These are phyloP conservation scores for Nigrograna mackinnonii DNA, from an alignment of 2,329 filamentous ascomycete genomes.

Conservation along the genomic window DNA sequence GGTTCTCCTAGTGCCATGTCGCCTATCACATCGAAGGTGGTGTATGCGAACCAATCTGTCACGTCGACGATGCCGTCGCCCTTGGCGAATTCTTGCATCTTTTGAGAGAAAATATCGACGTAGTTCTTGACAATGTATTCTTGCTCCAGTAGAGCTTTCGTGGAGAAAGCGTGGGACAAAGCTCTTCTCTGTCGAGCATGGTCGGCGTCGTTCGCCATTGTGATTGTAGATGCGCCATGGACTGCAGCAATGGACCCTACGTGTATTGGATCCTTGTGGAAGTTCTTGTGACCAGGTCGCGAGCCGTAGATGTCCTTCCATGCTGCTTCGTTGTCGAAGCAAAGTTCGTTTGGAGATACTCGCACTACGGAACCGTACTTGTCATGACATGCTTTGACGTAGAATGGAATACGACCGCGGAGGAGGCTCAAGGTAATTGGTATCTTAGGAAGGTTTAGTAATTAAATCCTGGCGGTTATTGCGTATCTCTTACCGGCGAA, in stretches of 20 bases:
- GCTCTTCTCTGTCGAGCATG: conserved; percentile 21
- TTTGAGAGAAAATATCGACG: conserved; percentile 36
- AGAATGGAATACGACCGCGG: conserved; percentile 16
- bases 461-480: too few relatives aligned
- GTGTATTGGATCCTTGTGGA: conserved; percentile 19
- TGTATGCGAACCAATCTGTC: conserved; percentile 17
- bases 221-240: conserved; percentile 17
- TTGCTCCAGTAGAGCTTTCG: conserved; percentile 37
- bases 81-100: conserved; percentile 29
- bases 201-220: conserved; percentile 18
- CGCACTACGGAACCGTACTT: conserved; percentile 33
- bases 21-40: conserved; percentile 13
- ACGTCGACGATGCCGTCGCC: conserved; percentile 16
- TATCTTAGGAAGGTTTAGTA: conserved; percentile 17
- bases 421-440: conserved; percentile 18
- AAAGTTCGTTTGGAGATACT: conserved; percentile 21
- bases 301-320: conserved; percentile 28
- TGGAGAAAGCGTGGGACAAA: conserved; percentile 39
- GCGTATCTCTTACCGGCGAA: conserved; percentile 18
- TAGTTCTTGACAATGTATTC: conserved; percentile 36
- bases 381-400: conserved; percentile 31
- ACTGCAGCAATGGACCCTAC: conserved; percentile 17
- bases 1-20: conserved; percentile 9
- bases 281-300: conserved; percentile 17
- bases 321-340: conserved; percentile 18